These are phyloP conservation scores for Penicillium ochrochloron DNA, from an alignment of 495 filamentous ascomycete genomes.

Conservation along the genomic window DNA sequence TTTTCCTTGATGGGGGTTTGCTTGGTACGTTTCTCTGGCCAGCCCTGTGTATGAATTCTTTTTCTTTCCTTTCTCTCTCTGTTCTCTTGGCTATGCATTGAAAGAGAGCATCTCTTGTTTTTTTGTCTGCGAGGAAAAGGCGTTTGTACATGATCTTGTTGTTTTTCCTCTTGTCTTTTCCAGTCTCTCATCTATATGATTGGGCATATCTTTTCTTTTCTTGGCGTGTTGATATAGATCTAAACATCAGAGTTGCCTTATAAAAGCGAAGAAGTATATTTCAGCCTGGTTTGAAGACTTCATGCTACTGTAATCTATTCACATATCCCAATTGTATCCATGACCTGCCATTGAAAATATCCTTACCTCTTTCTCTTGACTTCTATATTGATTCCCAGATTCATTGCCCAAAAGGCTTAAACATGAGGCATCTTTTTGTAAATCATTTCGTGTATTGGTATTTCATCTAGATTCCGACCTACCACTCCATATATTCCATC, in stretches of 20 bases:
- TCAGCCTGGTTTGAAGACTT: not conserved
- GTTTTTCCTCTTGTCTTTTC: not conserved
- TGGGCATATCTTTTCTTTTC: constrained; percentile 6
- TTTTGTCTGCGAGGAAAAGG: constrained; percentile 6
- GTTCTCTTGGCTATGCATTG: constrained; percentile 27
- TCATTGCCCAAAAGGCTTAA: not conserved
- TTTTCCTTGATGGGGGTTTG: not conserved
- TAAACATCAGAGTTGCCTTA: constrained; percentile 14
- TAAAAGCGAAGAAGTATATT: not conserved
- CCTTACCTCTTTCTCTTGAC: not conserved
- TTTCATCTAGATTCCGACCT: not conserved
- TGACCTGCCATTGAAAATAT: not conserved
- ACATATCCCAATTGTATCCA: not conserved
- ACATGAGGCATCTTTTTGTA: not conserved
- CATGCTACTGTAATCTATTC: not conserved
- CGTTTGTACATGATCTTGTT: constrained; percentile 5
- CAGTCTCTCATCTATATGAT: constrained; percentile 18
- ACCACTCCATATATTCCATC: not conserved
- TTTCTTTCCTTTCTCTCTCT: constrained; percentile 12
- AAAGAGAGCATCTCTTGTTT: constrained; percentile 20
- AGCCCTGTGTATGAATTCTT: constrained; percentile 27
- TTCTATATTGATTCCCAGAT: not conserved
- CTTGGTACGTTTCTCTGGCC: constrained; percentile 4
- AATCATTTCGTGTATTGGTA: constrained; percentile 4
- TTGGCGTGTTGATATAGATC: constrained; percentile 23